These are phyloP conservation scores for Tagetes erecta DNA, from an alignment of 129 eudicot species.

Conservation along the genomic window DNA sequence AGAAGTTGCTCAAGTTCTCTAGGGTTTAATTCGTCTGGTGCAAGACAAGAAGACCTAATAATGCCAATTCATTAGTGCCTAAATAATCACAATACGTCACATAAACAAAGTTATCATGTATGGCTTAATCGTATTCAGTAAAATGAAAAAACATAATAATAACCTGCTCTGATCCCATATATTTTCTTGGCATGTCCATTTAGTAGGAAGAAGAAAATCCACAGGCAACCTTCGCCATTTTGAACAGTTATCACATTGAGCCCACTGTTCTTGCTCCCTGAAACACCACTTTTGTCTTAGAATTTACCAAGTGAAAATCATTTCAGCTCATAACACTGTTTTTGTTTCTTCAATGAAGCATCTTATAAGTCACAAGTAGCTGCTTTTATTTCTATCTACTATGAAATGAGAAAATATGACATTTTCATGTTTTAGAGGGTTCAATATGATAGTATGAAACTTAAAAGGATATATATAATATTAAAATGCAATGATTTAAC, in stretches of 20 bases:
- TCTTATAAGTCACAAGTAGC: background rate
- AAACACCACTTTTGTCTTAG: slow-evolving; percentile 16
- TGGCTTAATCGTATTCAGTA: background rate
- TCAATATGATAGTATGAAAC: background rate
- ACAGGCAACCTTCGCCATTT: slow-evolving; percentile 90
- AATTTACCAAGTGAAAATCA: background rate
- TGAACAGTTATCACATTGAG: slow-evolving; percentile 79
- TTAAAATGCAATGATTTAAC: background rate
- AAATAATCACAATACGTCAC: slow-evolving; percentile 8
- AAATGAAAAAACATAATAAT: background rate
- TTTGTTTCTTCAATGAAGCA: background rate
- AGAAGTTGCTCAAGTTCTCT: slow-evolving; percentile 72
- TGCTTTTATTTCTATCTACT: background rate
- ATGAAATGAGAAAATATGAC: background rate
- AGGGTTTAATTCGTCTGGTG: slow-evolving; percentile 78
- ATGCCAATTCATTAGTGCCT: slow-evolving; percentile 15
- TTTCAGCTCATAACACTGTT: background rate
- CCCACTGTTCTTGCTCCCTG: slow-evolving; percentile 95
- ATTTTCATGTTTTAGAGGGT: background rate
- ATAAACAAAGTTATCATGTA: slow-evolving; percentile 1
- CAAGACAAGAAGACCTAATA: slow-evolving; percentile 74
- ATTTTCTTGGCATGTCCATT: slow-evolving; percentile 90
- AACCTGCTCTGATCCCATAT: slow-evolving; percentile 67
- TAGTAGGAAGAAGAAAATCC: slow-evolving; percentile 78
- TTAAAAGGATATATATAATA: background rate